These are phyloP conservation scores for Euphorbia peplus DNA, from an alignment of 345 rosid species.

Conservation along the genomic window DNA sequence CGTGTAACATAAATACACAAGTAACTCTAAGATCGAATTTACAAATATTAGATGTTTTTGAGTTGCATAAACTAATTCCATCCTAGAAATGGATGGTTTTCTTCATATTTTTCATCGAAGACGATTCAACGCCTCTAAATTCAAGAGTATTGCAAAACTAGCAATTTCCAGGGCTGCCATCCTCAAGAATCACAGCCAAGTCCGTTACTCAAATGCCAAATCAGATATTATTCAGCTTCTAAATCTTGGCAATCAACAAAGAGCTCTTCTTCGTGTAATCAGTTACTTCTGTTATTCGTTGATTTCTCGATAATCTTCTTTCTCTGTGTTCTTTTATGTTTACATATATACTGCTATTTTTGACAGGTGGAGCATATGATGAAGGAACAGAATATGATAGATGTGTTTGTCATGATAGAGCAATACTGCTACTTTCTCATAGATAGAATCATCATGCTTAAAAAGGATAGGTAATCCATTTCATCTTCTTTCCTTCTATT, in stretches of 20 bases:
- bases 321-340: background rate
- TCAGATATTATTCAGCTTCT: slow-evolving; percentile 50
- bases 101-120: slow-evolving; percentile 36
- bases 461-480: slow-evolving; percentile 32
- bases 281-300: no score
- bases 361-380: slow-evolving; percentile 47
- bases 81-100: slow-evolving; percentile 26
- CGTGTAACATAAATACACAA: background rate
- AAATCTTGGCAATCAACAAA: slow-evolving; percentile 42
- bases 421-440: slow-evolving; percentile 38
- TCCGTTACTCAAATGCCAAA: slow-evolving; percentile 35
- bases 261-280: slow-evolving; percentile 45
- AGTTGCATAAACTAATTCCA: no score
- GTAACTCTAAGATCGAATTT: no score
- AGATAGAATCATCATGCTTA: slow-evolving; percentile 35
- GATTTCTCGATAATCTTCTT: background rate
- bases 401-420: slow-evolving; percentile 41
- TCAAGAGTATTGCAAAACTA: slow-evolving; percentile 36
- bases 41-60: no score
- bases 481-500: background rate
- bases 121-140: slow-evolving; percentile 35
- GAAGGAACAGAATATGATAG: slow-evolving; percentile 43
- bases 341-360: no score
- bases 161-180: slow-evolving; percentile 44
- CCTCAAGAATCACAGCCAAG: slow-evolving; percentile 41